phyloP scores from a whole-genome alignment of 2,329 filamentous ascomycete species.

The Fusarium algeriense region DNA sequence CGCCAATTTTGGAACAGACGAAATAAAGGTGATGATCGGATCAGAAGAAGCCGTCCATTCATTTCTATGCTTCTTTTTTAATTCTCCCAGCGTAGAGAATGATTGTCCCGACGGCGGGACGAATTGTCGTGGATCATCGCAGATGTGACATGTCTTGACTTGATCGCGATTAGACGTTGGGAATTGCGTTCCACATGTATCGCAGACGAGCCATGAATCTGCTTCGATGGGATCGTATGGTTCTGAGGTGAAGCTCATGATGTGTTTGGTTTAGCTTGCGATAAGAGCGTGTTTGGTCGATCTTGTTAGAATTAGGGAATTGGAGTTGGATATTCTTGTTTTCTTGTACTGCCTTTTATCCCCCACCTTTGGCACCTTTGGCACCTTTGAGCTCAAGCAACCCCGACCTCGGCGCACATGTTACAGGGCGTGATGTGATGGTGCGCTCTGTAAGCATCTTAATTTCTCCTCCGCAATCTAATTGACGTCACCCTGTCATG shows the following conservation, averaged over 20 bases:
- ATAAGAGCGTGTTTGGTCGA: not conserved
- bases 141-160: slow-evolving; percentile 73
- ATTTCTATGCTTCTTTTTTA: slow-evolving; percentile 64
- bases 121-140: slow-evolving; percentile 79
- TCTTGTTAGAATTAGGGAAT: not conserved
- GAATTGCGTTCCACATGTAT: slow-evolving; percentile 77
- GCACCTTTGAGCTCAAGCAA: not conserved
- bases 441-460: slow-evolving; percentile 9
- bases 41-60: slow-evolving; percentile 63
- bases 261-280: slow-evolving; percentile 15
- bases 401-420: not conserved
- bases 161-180: slow-evolving; percentile 56
- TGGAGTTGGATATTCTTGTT: not conserved
- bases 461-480: not conserved
- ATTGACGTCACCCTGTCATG: slow-evolving; percentile 27
- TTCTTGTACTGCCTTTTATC: slow-evolving; percentile 17
- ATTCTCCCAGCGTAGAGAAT: slow-evolving; percentile 70
- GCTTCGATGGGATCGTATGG: slow-evolving; percentile 39
- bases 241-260: slow-evolving; percentile 39
- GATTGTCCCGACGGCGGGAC: slow-evolving; percentile 68
- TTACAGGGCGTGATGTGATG: not conserved
- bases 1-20: slow-evolving; percentile 69
- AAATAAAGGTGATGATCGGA: slow-evolving; percentile 59
- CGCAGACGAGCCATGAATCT: slow-evolving; percentile 66
- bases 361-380: slow-evolving; percentile 15